A percentile compares a stretch with the other conserved stretches of the same genome.
These are phyloP conservation scores for Fraxinus greggii DNA, from an alignment of 305 asterid genomes.

Conservation along the genomic window DNA sequence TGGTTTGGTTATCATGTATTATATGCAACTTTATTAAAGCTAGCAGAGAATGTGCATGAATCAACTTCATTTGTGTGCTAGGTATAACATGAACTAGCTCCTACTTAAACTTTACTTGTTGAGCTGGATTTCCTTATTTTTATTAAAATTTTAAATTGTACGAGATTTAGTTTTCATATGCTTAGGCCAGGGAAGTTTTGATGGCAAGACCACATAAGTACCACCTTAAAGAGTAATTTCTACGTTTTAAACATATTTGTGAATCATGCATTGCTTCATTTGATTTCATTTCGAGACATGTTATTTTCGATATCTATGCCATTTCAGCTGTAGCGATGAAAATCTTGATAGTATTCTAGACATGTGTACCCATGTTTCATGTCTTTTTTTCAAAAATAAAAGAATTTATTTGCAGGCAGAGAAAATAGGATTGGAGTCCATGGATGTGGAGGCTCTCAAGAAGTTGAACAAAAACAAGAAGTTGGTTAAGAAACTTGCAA, in stretches of 20 bases:
- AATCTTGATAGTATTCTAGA: not conserved
- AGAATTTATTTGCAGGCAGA: slow-evolving; percentile 37
- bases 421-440: slow-evolving; percentile 61
- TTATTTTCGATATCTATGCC: not conserved
- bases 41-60: not conserved
- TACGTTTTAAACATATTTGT: not conserved
- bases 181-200: not conserved
- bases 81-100: not conserved
- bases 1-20: not conserved
- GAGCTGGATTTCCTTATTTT: not conserved
- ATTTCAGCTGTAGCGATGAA: not conserved
- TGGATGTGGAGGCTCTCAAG: slow-evolving; percentile 72
- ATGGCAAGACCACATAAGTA: not conserved
- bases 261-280: not conserved
- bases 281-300: not conserved
- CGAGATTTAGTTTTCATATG: not conserved
- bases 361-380: not conserved
- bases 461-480: slow-evolving; percentile 72
- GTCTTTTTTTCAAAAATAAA: too few species aligned
- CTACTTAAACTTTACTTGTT: not conserved
- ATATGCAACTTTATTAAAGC: not conserved
- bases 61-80: not conserved
- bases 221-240: not conserved
- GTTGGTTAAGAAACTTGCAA: slow-evolving; percentile 67
- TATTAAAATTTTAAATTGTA: not conserved